A percentile compares a stretch with the other conserved stretches of the same genome.
Evolutionary conservation across 345 rosid species (phyloP).

Genomic region (Citrus hindsii): DNA sequence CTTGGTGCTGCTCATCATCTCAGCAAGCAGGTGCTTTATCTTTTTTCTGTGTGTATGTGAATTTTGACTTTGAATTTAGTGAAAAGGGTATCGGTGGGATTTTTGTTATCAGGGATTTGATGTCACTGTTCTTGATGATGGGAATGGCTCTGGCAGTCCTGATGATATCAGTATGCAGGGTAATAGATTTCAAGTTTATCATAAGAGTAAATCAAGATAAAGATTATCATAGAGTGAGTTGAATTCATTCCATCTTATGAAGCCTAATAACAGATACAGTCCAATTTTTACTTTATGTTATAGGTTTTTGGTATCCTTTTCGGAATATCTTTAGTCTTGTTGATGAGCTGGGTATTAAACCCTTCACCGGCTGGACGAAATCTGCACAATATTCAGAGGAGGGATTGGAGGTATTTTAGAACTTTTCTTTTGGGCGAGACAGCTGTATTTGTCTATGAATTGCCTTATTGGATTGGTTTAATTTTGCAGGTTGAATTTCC

Average conservation of each 20-base stretch:
- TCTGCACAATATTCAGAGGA: conserved; percentile 45
- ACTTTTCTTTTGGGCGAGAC: not conserved
- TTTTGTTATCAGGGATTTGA: conserved; percentile 43
- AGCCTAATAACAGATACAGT: not conserved
- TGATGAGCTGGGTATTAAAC: conserved; percentile 47
- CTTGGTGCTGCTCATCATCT: conserved; percentile 68
- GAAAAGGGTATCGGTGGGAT: not conserved
- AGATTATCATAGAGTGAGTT: not conserved
- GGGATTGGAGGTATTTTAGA: conserved; percentile 39
- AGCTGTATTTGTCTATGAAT: not conserved
- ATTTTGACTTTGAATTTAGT: not conserved
- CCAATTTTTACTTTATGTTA: not conserved
- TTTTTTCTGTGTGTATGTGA: not conserved
- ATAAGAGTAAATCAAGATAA: too few species aligned
- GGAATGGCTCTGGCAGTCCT: conserved; percentile 38
- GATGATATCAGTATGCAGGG: conserved; percentile 58
- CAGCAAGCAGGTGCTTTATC: conserved; percentile 36
- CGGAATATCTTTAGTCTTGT: conserved; percentile 46
- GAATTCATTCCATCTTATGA: conserved; percentile 8
- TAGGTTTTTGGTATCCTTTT: conserved; percentile 65
- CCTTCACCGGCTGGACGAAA: conserved; percentile 43
- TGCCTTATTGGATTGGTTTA: not conserved
- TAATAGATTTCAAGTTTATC: not conserved
- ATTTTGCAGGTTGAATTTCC: conserved; percentile 63
- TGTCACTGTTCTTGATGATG: conserved; percentile 53